Evolutionary conservation across 345 rosid genomes (phyloP).

Genomic region (Euphorbia tirucalli): DNA sequence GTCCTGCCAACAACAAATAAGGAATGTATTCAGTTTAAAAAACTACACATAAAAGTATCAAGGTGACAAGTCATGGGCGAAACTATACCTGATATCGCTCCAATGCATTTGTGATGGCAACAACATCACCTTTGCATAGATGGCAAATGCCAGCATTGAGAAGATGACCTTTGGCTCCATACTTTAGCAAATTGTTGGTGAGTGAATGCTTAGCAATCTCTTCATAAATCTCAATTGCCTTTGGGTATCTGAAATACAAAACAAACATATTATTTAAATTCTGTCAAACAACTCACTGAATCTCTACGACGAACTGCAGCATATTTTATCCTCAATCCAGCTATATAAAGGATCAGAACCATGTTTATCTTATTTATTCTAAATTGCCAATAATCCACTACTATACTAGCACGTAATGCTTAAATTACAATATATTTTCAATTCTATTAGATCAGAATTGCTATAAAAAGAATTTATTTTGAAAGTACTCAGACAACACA

Average conservation of each 20-base stretch:
- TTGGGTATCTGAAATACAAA: conserved; percentile 63
- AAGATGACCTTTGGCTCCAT: conserved; percentile 97
- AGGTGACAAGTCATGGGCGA: conserved; percentile 16
- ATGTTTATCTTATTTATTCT: not conserved
- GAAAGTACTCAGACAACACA: not conserved
- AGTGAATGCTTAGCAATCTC: conserved; percentile 75
- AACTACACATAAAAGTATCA: not conserved
- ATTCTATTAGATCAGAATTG: not conserved
- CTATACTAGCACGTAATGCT: not conserved
- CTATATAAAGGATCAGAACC: not conserved
- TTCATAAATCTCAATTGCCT: conserved; percentile 87
- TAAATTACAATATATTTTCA: not conserved
- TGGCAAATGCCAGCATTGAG: conserved; percentile 97
- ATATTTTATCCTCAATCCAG: not conserved
- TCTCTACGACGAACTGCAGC: not conserved
- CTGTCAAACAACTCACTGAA: not conserved
- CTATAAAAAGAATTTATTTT: not conserved
- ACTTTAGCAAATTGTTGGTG: conserved; percentile 76
- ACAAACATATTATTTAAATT: conserved; percentile 22
- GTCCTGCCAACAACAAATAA: conserved; percentile 54
- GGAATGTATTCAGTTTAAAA: conserved; percentile 7
- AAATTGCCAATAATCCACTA: not conserved
- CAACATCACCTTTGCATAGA: conserved; percentile 86
- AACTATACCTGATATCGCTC: conserved; percentile 81
- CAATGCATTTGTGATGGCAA: conserved; percentile 83